Evolutionary conservation across 805 yeast species (phyloP).

Genomic region (Blastobotrys attinorum): DNA sequence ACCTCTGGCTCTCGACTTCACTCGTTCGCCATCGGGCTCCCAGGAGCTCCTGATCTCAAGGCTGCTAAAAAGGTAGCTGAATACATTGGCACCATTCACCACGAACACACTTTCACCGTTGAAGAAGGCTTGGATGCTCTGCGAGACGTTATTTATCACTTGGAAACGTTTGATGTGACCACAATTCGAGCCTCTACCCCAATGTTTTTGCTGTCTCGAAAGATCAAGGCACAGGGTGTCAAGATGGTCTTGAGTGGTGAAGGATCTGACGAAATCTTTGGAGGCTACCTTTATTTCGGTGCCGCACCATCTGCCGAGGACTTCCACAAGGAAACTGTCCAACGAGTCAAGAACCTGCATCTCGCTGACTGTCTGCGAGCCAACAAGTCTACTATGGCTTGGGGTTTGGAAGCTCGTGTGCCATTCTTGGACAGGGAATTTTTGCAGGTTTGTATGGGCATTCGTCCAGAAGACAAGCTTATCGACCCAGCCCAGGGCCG

Average conservation of each 20-base stretch:
- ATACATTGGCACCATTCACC: slow-evolving; percentile 92
- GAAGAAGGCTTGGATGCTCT: slow-evolving; percentile 96
- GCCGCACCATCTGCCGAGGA: slow-evolving; percentile 89
- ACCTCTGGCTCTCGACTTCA: slow-evolving; percentile 64
- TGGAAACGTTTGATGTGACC: slow-evolving; percentile 97
- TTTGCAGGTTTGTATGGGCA: slow-evolving; percentile 87
- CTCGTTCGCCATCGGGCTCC: slow-evolving; percentile 94
- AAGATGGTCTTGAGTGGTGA: slow-evolving; percentile 99
- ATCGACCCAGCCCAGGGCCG: slow-evolving; percentile 54
- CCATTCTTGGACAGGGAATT: slow-evolving; percentile 96
- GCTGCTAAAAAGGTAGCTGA: slow-evolving; percentile 97
- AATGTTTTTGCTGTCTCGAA: slow-evolving; percentile 91
- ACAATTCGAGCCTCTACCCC: slow-evolving; percentile 99
- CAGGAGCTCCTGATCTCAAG: slow-evolving; percentile 93
- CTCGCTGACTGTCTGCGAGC: slow-evolving; percentile 97
- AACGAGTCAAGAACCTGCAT: slow-evolving; percentile 95
- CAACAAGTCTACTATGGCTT: slow-evolving; percentile 98
- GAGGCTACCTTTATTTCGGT: slow-evolving; percentile 96
- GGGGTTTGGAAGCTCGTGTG: slow-evolving; percentile 99
- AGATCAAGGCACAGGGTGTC: slow-evolving; percentile 98
- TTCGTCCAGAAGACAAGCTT: slow-evolving; percentile 86
- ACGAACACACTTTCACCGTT: slow-evolving; percentile 94
- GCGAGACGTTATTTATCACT: slow-evolving; percentile 87
- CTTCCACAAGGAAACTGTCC: slow-evolving; percentile 92
- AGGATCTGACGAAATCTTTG: slow-evolving; percentile 98